phyloP scores from a whole-genome alignment of 257 asterid species.

The Perilla frutescens region DNA sequence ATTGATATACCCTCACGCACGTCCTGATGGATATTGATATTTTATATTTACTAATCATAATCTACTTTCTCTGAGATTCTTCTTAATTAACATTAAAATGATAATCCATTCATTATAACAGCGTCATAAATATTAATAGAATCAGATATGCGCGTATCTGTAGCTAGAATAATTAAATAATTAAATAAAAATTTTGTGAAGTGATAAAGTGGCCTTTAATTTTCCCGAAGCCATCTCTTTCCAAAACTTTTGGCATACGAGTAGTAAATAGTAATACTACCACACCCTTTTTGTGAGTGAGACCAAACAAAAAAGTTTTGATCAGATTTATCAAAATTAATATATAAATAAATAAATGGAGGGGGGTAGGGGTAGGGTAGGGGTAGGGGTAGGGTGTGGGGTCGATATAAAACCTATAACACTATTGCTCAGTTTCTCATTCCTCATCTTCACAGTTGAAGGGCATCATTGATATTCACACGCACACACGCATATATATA shows the following conservation, averaged over 20 bases:
- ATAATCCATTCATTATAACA: too few species aligned
- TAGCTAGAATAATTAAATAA: not conserved
- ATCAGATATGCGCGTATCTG: too few species aligned
- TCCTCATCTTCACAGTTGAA: constrained; percentile 21
- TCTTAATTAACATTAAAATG: too few species aligned
- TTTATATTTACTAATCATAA: too few species aligned
- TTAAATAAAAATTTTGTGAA: not conserved
- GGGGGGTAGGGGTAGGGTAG: not conserved
- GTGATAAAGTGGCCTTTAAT: not conserved
- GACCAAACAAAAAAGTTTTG: not conserved
- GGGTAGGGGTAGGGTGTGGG: not conserved
- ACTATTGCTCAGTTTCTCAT: constrained; percentile 30
- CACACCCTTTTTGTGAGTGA: not conserved
- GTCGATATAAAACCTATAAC: constrained; percentile 11
- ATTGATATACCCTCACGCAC: too few species aligned
- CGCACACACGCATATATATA: not conserved
- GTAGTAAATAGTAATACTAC: not conserved
- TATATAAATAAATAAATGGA: not conserved
- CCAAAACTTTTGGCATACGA: constrained; percentile 29
- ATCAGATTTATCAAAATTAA: not conserved
- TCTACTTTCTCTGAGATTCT: too few species aligned
- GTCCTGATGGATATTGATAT: too few species aligned
- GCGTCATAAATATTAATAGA: too few species aligned
- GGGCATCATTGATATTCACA: constrained; percentile 28
- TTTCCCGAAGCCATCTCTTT: constrained; percentile 30